Evolutionary conservation across 1,139 yeast genomes (phyloP), one percentile per base, ranked within the genome.

Genomic region (Yamadazyma buinensis): DNA sequence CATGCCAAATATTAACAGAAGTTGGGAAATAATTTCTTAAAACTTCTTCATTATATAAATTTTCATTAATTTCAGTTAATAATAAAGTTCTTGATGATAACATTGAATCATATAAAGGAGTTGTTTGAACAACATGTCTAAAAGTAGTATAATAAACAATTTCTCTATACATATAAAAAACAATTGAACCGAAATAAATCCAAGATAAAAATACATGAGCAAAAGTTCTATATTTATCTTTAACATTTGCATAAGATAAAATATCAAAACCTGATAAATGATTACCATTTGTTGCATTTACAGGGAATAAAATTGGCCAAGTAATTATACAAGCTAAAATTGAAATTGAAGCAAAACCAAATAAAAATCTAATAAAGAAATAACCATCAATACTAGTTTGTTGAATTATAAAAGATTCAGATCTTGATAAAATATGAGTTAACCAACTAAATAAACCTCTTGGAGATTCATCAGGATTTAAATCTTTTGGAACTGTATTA

Each of bases 341-440:
- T 20, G 84, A 75, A 32, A 85, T 56, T 13, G 73, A 57, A 20
- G 77, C 67, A 39, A 84, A 72, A 33, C 85, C 70, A 36, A 82
- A 76, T 40, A 92, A 55, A 55, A 80, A 92, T 45, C 98, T 71
- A 35, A 86, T 58, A 53, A 85, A 90, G 48, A 88, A 80, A 60
- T 87, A 92, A 12, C 96, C 97, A 57, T 90, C 97, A 10, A 86
- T 59, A 28, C 96, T 95, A 21, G 87, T 72, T 46, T 84, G 87
- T 50, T 84, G 85, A 42, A 92, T 72, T 36, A 87, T 60, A 53
- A 73, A 85, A 2, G 81, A 51, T 45, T 84, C 92, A 1, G 84
- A 78, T 46, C 78, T 77, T 10, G 55, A 44, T 31, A 79, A 44
- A 19, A 82, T 41, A 32, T 63, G 64, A 1, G 72, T 55, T 3